These are phyloP conservation scores for Apiotrichum brassicae DNA, from an alignment of 1,284 basidiomycete genomes.

Conservation along the genomic window DNA sequence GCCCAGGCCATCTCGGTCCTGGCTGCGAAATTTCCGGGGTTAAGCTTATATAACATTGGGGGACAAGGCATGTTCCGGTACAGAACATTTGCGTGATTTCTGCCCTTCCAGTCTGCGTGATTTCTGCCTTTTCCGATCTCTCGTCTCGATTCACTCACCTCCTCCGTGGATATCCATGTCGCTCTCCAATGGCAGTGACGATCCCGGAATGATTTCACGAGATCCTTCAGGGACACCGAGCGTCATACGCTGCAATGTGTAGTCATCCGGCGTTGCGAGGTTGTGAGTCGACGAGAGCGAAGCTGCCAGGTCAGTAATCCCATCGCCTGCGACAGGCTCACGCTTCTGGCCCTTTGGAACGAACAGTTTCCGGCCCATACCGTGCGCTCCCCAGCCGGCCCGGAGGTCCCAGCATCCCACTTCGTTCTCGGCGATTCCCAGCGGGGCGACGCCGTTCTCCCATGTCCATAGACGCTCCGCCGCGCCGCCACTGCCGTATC, in stretches of 20 bases:
- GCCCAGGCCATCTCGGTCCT: too few relatives aligned
- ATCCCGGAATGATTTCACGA: slow-evolving; percentile 66
- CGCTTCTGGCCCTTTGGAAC: slow-evolving; percentile 63
- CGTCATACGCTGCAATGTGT: slow-evolving; percentile 69
- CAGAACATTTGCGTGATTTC: too few relatives aligned
- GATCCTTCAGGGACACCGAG: slow-evolving; percentile 84
- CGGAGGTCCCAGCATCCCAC: slow-evolving; percentile 58
- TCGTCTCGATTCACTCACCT: slow-evolving; percentile 56
- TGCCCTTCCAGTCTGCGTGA: too few relatives aligned
- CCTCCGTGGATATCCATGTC: slow-evolving; percentile 91
- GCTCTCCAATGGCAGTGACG: slow-evolving; percentile 85
- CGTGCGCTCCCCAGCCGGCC: slow-evolving; percentile 51
- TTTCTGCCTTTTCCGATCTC: too few relatives aligned
- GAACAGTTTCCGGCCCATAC: slow-evolving; percentile 68
- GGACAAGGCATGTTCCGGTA: too few relatives aligned
- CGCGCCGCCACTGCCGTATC: slow-evolving; percentile 38
- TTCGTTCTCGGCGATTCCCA: slow-evolving; percentile 27
- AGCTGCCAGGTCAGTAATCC: slow-evolving; percentile 10
- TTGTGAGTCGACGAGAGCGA: slow-evolving; percentile 22
- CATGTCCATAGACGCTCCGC: slow-evolving; percentile 40
- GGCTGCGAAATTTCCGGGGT: too few relatives aligned
- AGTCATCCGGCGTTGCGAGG: slow-evolving; percentile 46
- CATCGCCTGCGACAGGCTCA: slow-evolving; percentile 47
- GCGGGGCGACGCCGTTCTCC: slow-evolving; percentile 16
- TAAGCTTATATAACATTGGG: too few relatives aligned